phyloP scores from a whole-genome alignment of 148 eudicot species.

The Fagopyrum tataricum region DNA sequence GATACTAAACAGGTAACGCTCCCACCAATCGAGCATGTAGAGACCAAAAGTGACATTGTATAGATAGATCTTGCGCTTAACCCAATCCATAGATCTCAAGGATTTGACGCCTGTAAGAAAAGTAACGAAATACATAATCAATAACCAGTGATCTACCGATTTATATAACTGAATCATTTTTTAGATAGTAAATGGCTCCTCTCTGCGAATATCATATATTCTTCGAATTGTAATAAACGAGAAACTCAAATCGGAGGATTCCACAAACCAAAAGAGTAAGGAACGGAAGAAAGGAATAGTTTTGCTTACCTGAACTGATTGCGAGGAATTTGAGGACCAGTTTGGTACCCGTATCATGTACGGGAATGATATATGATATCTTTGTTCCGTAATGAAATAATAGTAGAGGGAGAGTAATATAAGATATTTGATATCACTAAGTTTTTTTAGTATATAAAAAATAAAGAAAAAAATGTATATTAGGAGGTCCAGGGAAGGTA shows the following conservation, averaged over 20 bases:
- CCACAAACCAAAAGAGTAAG: background rate
- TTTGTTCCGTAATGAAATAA: no score
- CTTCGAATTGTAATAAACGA: background rate
- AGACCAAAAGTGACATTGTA: constrained; percentile 19
- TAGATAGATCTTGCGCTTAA: constrained; percentile 14
- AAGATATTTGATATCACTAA: no score
- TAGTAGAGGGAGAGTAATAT: no score
- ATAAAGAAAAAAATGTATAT: no score
- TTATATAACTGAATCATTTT: no score
- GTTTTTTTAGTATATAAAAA: no score
- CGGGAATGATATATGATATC: no score
- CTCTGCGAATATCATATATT: background rate
- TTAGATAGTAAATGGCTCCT: no score
- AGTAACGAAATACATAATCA: background rate
- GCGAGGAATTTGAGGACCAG: background rate
- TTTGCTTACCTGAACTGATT: constrained; percentile 1
- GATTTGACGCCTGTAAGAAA: constrained; percentile 5
- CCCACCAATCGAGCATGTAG: constrained; percentile 19
- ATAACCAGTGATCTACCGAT: background rate
- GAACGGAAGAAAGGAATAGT: background rate
- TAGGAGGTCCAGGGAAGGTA: no score
- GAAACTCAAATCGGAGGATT: background rate
- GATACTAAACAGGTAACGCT: constrained; percentile 17
- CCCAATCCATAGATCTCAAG: constrained; percentile 7
- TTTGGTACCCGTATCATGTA: no score